Evolutionary conservation across 257 asterid genomes (phyloP), one percentile per base, ranked within the genome.

Genomic region (Oldenlandia corymbosa): DNA sequence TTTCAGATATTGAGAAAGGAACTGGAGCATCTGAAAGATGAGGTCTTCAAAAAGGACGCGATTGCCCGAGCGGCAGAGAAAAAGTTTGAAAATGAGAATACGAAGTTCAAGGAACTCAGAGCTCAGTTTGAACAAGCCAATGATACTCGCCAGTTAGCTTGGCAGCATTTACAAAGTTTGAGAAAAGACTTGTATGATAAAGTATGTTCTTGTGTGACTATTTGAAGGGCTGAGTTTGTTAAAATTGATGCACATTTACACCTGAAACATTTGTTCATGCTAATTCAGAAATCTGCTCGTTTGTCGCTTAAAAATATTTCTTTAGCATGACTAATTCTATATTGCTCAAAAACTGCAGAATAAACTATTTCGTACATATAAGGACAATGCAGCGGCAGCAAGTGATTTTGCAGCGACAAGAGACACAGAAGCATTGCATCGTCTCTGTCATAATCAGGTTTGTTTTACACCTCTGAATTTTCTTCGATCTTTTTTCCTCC

Each of bases 91-190:
- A 87, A 73, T 37, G 97, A 87, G 72, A 77, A 72, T 73, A 77
- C 68, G 63, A 81, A 72, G 78, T 72, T 89, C 62, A 83, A 65
- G 84, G 97, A 93, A 60, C 80, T 90, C 67, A 88, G 80, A 73
- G 72, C 73, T 54, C 88, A 73, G 72, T 83, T 80, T 71, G 81
- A 79, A 64, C 95, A 83, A 69, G 99, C 99, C 47, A 75, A 87
- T 81, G 94, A 80, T 61, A 78, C 81, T 78, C 97, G 97, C 59
- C 97, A 93, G 76, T 87, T 71, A 45, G 94, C 97, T 65, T 90
- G 81, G 80, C 77, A 59, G 34, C 72, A 78, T 69, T 81, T 83
- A 81, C 89, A 73, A 68, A 70, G 78, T 76, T 76, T 90, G 81
- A 87, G 78, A 67, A 84, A 67, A 70, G 87, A 78, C 51, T 68